Base-by-base conservation (phyloP, 2,329 filamentous ascomycete genomes). In the Diaporthe nobilis region DNA sequence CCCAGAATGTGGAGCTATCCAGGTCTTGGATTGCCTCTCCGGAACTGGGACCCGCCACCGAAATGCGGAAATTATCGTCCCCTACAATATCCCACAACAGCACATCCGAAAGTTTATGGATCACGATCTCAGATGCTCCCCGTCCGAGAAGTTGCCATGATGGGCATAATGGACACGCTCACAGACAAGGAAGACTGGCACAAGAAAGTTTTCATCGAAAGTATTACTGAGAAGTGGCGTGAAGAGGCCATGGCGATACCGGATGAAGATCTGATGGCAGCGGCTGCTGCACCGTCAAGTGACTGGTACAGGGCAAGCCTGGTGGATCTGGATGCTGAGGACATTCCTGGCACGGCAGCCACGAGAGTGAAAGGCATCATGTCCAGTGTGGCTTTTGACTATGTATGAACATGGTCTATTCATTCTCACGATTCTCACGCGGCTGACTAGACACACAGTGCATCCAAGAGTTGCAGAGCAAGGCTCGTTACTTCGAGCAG, bases 151-250 rank as follows among this genome's bases (percentile, higher is more conserved):
- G 22, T 75, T 22, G 74, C 63, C 28, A 76, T 75, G 75, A 63
- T 77, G 63, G 28, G 53, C 12, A 39, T 76, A 42, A 77, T 77
- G 75, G 49, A 76, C 25, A 61, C 57, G 58, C 47, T 76, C 39
- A 73, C 73, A 9, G 75, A 75, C 77, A 78, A 67, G 34, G 61
- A 37, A 0, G 78, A 81, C 47, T 86, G 84, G 85, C 77, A 84
- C 49, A 75, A 77, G 25, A 83, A 85, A 73, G 80, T 85, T 12
- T 83, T 82, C 74, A 79, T 84, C 74, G 80, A 83, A 0, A 65
- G 71, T 0, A 83, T 84, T 65, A 80, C 82, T 37, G 78, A 76
- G 63, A 82, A 81, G 58, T 85, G 84, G 84, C 78, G 79, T 25
- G 65, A 71, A 22, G 83, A 85, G 74, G 80, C 82, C 28, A 71